Evolutionary conservation across 176 grass and related monocot genomes (phyloP).

Genomic region (Juncus effusus): DNA sequence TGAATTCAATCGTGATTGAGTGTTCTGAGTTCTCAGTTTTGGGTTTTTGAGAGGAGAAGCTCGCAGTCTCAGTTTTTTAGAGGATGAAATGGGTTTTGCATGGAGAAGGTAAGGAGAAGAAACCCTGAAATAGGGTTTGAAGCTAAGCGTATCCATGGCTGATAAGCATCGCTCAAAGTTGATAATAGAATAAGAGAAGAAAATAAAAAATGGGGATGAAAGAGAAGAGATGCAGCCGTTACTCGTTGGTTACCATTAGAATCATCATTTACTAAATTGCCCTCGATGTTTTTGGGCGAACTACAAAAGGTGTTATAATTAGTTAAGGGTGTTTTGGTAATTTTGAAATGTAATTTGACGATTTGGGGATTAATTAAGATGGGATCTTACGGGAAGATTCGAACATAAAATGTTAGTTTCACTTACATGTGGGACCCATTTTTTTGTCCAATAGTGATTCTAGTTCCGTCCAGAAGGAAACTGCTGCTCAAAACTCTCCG

Average conservation of each 20-base stretch:
- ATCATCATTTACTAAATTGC: background rate
- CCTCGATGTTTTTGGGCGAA: background rate
- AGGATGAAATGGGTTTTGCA: background rate
- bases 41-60: constrained; percentile 21
- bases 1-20: background rate
- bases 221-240: background rate
- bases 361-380: background rate
- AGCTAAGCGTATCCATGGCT: constrained; percentile 70
- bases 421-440: background rate
- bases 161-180: constrained; percentile 56
- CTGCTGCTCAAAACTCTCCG: no score
- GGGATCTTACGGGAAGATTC: constrained; percentile 36
- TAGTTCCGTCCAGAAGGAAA: no score
- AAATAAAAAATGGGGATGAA: background rate
- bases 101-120: constrained; percentile 7
- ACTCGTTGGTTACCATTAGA: background rate
- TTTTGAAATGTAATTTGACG: background rate
- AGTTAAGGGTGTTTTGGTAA: background rate
- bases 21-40: background rate
- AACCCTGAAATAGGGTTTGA: constrained; percentile 49
- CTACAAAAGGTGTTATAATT: background rate
- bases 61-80: constrained; percentile 8
- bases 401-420: no score
- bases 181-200: constrained; percentile 6
- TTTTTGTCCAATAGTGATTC: background rate